Percentiles rank a stretch among this genome's conserved stretches.
These are phyloP conservation scores for Colletotrichum liaoningense DNA, from an alignment of 2,329 filamentous ascomycete genomes.

Conservation along the genomic window DNA sequence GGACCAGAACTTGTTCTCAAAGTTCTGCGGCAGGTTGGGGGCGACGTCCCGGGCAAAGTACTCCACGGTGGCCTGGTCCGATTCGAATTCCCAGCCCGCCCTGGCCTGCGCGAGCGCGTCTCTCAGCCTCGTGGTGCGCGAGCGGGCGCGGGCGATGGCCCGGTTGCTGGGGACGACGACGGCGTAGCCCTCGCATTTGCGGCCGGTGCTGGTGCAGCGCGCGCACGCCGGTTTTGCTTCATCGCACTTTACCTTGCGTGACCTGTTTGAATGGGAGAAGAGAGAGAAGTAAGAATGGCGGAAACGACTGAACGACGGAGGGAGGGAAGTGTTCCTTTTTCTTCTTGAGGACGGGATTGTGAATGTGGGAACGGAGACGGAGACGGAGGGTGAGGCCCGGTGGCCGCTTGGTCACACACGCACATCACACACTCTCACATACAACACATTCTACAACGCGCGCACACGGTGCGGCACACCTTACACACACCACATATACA, in stretches of 20 bases:
- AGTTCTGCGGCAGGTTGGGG: slow-evolving; percentile 51
- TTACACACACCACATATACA: neutral
- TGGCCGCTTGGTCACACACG: slow-evolving; percentile 7
- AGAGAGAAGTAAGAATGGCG: neutral
- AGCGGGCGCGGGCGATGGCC: slow-evolving; percentile 28
- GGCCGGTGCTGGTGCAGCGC: slow-evolving; percentile 65
- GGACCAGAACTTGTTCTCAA: slow-evolving; percentile 57
- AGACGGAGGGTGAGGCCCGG: neutral
- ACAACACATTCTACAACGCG: neutral
- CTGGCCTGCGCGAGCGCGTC: slow-evolving; percentile 25
- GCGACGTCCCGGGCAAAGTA: slow-evolving; percentile 50
- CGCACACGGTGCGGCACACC: no score
- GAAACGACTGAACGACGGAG: no score
- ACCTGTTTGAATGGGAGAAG: slow-evolving; percentile 45
- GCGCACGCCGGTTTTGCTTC: slow-evolving; percentile 64
- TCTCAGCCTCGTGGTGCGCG: slow-evolving; percentile 31
- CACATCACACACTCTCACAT: neutral
- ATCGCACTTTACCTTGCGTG: slow-evolving; percentile 68
- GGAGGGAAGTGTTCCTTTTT: neutral
- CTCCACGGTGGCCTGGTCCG: slow-evolving; percentile 43
- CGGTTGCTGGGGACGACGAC: slow-evolving; percentile 33
- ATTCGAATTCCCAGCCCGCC: slow-evolving; percentile 20
- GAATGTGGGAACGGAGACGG: neutral
- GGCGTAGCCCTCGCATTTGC: slow-evolving; percentile 66
- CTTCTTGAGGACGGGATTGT: no score